Evolutionary conservation across 805 yeast species (phyloP).

Genomic region (Diddensiella caesifluorescens): DNA sequence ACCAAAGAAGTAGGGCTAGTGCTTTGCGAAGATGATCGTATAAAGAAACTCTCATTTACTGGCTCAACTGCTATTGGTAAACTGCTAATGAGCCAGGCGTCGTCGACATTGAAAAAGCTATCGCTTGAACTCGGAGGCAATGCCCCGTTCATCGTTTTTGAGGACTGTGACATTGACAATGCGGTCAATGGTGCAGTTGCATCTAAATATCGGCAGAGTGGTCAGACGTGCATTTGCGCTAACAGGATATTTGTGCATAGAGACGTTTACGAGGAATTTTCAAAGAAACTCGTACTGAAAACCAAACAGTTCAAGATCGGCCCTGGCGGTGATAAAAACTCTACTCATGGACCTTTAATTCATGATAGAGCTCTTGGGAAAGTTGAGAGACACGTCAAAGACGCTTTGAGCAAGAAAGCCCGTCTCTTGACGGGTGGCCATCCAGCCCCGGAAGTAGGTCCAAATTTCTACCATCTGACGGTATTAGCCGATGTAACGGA

Average conservation of each 20-base stretch:
- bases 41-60: conserved; percentile 68
- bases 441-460: conserved; percentile 50
- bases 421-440: conserved; percentile 57
- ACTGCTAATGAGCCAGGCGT: conserved; percentile 54
- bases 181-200: conserved; percentile 65
- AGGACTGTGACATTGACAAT: conserved; percentile 60
- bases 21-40: conserved; percentile 45
- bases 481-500: conserved; percentile 55
- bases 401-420: conserved; percentile 67
- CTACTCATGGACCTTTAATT: conserved; percentile 74
- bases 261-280: conserved; percentile 57
- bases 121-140: conserved; percentile 78
- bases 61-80: conserved; percentile 76
- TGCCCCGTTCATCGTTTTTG: conserved; percentile 72
- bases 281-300: conserved; percentile 42
- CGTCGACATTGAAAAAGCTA: conserved; percentile 59
- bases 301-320: conserved; percentile 49
- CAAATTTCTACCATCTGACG: conserved; percentile 62
- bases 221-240: conserved; percentile 81
- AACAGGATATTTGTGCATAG: conserved; percentile 65
- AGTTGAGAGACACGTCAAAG: conserved; percentile 56
- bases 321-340: conserved; percentile 50
- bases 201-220: conserved; percentile 68
- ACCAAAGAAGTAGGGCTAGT: conserved; percentile 30
- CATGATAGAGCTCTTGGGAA: conserved; percentile 57